Percentiles rank a stretch among this genome's conserved stretches.
phyloP scores from a whole-genome alignment of 75 land plant species.

The Pseudotsuga menziesii region DNA sequence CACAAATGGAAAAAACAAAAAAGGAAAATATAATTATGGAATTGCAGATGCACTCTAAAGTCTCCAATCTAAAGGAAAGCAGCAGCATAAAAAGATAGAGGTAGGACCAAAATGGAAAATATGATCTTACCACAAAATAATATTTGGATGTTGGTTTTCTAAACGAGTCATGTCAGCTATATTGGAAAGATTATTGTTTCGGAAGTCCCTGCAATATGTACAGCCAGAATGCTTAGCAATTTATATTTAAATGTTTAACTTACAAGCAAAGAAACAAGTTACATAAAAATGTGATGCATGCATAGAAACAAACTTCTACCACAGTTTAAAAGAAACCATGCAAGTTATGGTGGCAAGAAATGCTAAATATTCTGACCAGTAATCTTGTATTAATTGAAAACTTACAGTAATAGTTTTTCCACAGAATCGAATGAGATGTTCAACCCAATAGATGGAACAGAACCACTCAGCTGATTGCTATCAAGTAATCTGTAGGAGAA shows the following conservation, averaged over 20 bases:
- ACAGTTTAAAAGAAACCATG: neutral
- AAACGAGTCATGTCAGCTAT: conserved; percentile 14
- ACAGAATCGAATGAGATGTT: conserved; percentile 23
- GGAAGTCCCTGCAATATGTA: conserved; percentile 42
- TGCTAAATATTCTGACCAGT: neutral
- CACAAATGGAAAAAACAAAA: neutral
- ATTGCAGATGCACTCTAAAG: neutral
- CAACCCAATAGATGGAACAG: conserved; percentile 38
- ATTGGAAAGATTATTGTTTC: conserved; percentile 43
- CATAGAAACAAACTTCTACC: neutral
- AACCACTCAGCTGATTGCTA: conserved; percentile 49
- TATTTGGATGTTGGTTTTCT: conserved; percentile 31
- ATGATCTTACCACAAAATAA: conserved; percentile 40
- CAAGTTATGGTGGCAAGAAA: neutral
- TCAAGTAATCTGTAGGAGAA: conserved; percentile 35
- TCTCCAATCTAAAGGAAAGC: neutral
- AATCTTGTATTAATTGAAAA: neutral
- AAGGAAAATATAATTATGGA: too few relatives aligned
- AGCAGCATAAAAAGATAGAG: neutral
- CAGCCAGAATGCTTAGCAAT: too few relatives aligned
- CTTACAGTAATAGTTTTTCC: conserved; percentile 39
- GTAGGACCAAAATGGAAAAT: neutral
- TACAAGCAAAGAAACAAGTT: neutral
- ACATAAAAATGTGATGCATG: neutral
- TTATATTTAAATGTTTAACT: neutral